phyloP scores from a whole-genome alignment of 495 filamentous ascomycete species.

The Lentithecium fluviatile region DNA sequence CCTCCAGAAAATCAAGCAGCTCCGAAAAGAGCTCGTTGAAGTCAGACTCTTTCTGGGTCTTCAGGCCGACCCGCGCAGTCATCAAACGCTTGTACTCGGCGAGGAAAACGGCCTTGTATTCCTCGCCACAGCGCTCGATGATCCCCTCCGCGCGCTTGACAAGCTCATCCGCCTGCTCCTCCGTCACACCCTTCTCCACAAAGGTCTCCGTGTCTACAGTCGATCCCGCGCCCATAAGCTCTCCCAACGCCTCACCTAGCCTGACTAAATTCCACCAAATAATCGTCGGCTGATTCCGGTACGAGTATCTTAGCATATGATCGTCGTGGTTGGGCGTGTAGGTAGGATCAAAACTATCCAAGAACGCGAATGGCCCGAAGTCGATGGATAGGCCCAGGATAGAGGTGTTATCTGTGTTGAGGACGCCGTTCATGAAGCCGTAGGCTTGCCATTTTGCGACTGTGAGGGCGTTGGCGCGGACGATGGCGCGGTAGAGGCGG shows the following conservation, averaged over 20 bases:
- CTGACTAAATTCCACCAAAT: constrained; percentile 99
- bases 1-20: constrained; percentile 77
- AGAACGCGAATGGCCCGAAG: constrained; percentile 94
- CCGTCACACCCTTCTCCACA: constrained; percentile 64
- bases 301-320: constrained; percentile 78
- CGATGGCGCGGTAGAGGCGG: constrained; percentile 83
- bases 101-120: constrained; percentile 83
- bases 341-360: constrained; percentile 89
- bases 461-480: constrained; percentile 78
- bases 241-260: constrained; percentile 85
- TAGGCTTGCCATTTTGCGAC: constrained; percentile 96
- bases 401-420: constrained; percentile 96
- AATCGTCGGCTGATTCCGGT: constrained; percentile 89
- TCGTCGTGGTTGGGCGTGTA: constrained; percentile 99
- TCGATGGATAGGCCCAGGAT: constrained; percentile 86
- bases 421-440: constrained; percentile 95
- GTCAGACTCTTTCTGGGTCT: constrained; percentile 61
- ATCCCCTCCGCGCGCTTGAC: constrained; percentile 77
- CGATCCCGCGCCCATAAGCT: constrained; percentile 74
- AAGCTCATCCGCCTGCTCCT: constrained; percentile 64
- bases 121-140: constrained; percentile 73
- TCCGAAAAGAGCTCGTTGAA: constrained; percentile 76
- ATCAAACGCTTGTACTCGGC: constrained; percentile 83
- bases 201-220: constrained; percentile 69
- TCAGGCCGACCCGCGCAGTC: constrained; percentile 72